phyloP scores from a whole-genome alignment of 352 stramenopile species.

The Albugo candida region DNA sequence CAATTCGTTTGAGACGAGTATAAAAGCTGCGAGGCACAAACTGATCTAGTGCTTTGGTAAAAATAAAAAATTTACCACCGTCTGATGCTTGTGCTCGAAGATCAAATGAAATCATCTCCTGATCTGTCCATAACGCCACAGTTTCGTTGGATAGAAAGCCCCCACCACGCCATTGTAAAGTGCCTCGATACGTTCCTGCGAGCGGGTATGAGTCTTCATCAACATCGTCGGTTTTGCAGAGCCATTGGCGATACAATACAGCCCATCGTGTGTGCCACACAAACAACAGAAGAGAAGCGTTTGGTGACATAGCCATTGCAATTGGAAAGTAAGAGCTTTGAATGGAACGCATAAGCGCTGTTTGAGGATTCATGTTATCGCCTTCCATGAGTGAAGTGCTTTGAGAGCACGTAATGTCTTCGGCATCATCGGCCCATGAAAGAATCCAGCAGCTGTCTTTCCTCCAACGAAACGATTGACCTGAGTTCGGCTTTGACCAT shows the following conservation, averaged over 20 bases:
- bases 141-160: constrained; percentile 40
- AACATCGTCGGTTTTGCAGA: constrained; percentile 23
- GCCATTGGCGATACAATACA: constrained; percentile 58
- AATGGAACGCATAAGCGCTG: constrained; percentile 60
- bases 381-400: constrained; percentile 58
- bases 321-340: constrained; percentile 58
- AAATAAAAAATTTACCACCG: constrained; percentile 52
- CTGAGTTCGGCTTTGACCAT: constrained; percentile 46
- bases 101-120: constrained; percentile 35
- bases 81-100: constrained; percentile 7
- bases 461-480: constrained; percentile 29
- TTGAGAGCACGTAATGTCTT: constrained; percentile 72
- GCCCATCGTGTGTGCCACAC: constrained; percentile 61
- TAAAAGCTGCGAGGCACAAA: constrained; percentile 57
- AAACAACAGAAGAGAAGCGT: constrained; percentile 45
- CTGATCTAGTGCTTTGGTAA: constrained; percentile 67
- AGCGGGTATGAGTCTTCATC: not conserved
- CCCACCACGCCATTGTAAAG: constrained; percentile 35
- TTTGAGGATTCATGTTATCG: constrained; percentile 71
- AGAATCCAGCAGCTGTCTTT: constrained; percentile 71
- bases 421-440: constrained; percentile 60
- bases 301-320: constrained; percentile 28
- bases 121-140: constrained; percentile 50
- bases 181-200: constrained; percentile 7
- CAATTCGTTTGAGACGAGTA: constrained; percentile 27